These are phyloP conservation scores for Colletotrichum neosansevieriae DNA, from an alignment of 2,329 filamentous ascomycete genomes.

Conservation along the genomic window DNA sequence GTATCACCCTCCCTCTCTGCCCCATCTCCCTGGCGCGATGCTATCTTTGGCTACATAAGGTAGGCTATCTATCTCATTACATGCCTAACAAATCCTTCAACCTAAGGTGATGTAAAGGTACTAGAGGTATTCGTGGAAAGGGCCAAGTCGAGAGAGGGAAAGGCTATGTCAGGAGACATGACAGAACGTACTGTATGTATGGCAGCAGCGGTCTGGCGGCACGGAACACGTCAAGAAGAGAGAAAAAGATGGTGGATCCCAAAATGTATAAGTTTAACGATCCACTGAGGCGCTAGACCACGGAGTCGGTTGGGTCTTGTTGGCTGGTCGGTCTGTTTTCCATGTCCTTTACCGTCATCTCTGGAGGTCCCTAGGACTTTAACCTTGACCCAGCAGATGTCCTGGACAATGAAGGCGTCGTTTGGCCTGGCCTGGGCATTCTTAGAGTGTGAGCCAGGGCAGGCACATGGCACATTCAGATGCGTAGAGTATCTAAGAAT, in stretches of 20 bases:
- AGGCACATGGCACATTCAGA: background rate
- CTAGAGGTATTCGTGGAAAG: no score
- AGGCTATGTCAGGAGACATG: background rate
- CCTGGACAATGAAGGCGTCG: conserved; percentile 15
- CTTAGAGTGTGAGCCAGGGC: background rate
- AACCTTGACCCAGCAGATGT: conserved; percentile 2
- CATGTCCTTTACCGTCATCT: conserved; percentile 21
- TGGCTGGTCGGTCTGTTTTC: conserved; percentile 14
- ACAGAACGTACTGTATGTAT: background rate
- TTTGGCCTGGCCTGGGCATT: conserved; percentile 24
- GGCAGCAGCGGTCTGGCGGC: background rate
- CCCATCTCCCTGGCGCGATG: no score
- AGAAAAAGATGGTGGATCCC: conserved; percentile 15
- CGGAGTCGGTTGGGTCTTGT: conserved; percentile 8
- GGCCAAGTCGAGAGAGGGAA: no score
- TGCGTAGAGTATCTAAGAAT: conserved; percentile 27
- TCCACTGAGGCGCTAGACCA: conserved; percentile 30
- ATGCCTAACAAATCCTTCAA: no score
- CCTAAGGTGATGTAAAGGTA: no score
- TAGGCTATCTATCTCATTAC: no score
- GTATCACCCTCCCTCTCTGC: no score
- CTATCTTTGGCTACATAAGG: no score
- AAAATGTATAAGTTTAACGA: conserved; percentile 29
- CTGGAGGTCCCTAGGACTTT: background rate
- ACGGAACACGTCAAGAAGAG: conserved; percentile 17